Conservation (phyloP, 306 rosid genomes). For the Cicer chorassanicum region DNA sequence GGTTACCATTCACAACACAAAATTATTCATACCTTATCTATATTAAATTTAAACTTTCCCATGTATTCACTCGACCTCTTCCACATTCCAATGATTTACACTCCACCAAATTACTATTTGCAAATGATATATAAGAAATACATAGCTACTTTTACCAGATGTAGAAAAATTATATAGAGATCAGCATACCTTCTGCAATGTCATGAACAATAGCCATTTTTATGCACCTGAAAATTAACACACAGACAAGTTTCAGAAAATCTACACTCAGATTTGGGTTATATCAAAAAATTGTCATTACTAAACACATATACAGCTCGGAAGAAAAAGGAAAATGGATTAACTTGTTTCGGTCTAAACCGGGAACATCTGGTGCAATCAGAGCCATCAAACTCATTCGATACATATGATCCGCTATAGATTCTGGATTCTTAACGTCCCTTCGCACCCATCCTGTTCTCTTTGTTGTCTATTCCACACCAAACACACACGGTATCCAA, state of each 20-base stretch:
- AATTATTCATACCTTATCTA: background rate
- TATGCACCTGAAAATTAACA: conserved; percentile 67
- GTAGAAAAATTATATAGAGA: background rate
- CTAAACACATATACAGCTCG: too few relatives aligned
- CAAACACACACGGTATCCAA: background rate
- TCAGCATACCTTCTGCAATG: conserved; percentile 77
- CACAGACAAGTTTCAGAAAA: conserved; percentile 8
- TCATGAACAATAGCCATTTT: conserved; percentile 95
- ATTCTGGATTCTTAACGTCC: conserved; percentile 71
- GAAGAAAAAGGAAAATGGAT: background rate
- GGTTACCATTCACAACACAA: conserved; percentile 5
- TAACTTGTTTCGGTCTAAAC: conserved; percentile 53
- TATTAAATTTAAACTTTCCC: background rate
- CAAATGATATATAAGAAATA: background rate
- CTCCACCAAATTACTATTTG: background rate
- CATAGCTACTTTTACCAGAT: background rate
- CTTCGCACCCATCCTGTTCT: conserved; percentile 83
- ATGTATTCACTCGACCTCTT: conserved; percentile 17
- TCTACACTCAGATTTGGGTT: background rate
- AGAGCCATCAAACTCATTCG: conserved; percentile 91
- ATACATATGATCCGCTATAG: conserved; percentile 94
- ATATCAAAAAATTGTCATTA: too few relatives aligned
- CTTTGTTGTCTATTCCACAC: conserved; percentile 66
- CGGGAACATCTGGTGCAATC: conserved; percentile 81
- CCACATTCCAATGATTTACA: conserved; percentile 9